Conservation (phyloP, 2,329 filamentous ascomycete genomes). For the Aspergillus thermomutatus region DNA sequence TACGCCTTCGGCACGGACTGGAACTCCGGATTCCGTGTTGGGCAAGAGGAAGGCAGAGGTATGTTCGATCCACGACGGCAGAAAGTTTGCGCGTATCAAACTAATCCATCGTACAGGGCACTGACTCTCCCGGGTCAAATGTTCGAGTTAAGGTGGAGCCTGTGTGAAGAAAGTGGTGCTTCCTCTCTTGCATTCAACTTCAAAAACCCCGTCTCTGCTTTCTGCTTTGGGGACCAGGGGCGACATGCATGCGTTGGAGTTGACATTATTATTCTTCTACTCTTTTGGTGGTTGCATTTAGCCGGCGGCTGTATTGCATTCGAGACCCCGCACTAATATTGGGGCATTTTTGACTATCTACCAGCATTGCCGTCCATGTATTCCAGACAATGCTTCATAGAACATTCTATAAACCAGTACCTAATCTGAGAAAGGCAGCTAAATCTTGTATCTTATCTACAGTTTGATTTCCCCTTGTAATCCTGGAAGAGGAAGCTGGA, state of each 20-base stretch:
- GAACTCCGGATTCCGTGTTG: constrained; percentile 62
- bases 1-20: constrained; percentile 40
- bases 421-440: not conserved
- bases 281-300: constrained; percentile 11
- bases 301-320: constrained; percentile 16
- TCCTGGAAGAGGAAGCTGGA: not conserved
- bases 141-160: constrained; percentile 41
- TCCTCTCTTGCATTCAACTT: constrained; percentile 1
- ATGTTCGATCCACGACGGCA: constrained; percentile 9
- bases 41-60: constrained; percentile 75
- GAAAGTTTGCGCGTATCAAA: not conserved
- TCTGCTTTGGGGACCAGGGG: constrained; percentile 3
- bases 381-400: not conserved
- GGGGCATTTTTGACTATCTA: not conserved
- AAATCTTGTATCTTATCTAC: not conserved
- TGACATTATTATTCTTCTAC: not conserved
- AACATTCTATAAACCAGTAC: not conserved
- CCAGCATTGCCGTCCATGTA: not conserved
- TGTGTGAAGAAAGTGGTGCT: constrained; percentile 20
- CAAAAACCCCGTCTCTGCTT: not conserved
- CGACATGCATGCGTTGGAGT: constrained; percentile 1
- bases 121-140: constrained; percentile 34
- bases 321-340: not conserved
- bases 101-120: constrained; percentile 22
- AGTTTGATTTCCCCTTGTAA: not conserved